A percentile compares a stretch with the other conserved stretches of the same genome.
Conservation (phyloP, 192 early-diverging fungal genomes). For the Fimicolochytrium jonesii region DNA sequence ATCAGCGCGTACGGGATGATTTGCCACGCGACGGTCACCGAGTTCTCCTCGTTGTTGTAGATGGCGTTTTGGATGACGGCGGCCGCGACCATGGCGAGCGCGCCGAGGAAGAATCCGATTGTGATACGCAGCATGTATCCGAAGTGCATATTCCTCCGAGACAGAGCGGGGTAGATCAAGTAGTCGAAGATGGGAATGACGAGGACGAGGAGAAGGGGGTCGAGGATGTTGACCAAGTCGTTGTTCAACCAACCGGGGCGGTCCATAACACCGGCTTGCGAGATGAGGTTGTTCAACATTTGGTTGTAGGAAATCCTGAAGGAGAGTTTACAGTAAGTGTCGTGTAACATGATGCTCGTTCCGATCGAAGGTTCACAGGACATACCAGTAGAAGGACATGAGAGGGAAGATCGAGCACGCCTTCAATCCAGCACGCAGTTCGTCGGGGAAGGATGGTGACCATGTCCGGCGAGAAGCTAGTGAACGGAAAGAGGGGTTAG, state of each 20-base stretch:
- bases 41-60: slow-evolving; percentile 36
- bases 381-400: slow-evolving; percentile 16
- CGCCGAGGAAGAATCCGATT: slow-evolving; percentile 60
- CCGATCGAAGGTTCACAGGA: too few species aligned
- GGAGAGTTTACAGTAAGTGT: background rate
- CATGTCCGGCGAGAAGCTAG: background rate
- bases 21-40: slow-evolving; percentile 1
- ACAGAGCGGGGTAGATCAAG: slow-evolving; percentile 55
- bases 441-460: background rate
- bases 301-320: slow-evolving; percentile 12
- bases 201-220: slow-evolving; percentile 52
- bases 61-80: slow-evolving; percentile 60
- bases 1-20: slow-evolving; percentile 8
- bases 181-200: slow-evolving; percentile 67
- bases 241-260: slow-evolving; percentile 1
- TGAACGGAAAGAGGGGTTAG: too few species aligned
- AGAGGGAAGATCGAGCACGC: slow-evolving; percentile 21
- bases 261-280: slow-evolving; percentile 12
- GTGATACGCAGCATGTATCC: slow-evolving; percentile 62
- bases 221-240: slow-evolving; percentile 54
- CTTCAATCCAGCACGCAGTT: slow-evolving; percentile 10
- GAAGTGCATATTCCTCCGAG: slow-evolving; percentile 45
- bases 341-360: too few species aligned
- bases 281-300: slow-evolving; percentile 21
- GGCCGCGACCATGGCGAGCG: slow-evolving; percentile 55